Conservation (phyloP, 352 stramenopile species). For the Phytopythium oedochilum region DNA sequence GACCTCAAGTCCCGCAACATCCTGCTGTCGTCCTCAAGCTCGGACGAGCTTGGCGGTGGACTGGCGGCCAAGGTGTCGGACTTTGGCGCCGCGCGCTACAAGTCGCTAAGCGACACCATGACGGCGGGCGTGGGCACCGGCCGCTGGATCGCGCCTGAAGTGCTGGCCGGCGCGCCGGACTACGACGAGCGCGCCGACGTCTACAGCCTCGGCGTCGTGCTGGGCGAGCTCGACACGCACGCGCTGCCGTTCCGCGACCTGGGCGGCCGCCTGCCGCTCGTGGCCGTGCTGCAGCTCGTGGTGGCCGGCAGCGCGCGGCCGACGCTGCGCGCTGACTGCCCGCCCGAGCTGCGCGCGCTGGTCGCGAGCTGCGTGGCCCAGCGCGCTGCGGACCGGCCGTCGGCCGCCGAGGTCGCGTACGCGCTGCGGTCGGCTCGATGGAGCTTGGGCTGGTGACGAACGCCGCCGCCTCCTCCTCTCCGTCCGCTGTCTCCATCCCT, state of each 20-base stretch:
- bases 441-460: not conserved
- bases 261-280: constrained; percentile 7
- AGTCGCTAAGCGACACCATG: constrained; percentile 19
- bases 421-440: constrained; percentile 15
- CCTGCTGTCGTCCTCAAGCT: not conserved
- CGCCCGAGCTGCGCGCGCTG: not conserved
- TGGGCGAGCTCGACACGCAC: constrained; percentile 29
- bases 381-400: constrained; percentile 15
- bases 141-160: constrained; percentile 20
- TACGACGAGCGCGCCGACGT: constrained; percentile 15
- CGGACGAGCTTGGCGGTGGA: not conserved
- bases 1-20: constrained; percentile 15
- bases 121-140: constrained; percentile 10
- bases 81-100: constrained; percentile 55
- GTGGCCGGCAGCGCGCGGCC: constrained; percentile 8
- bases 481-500: too few relatives aligned
- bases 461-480: too few relatives aligned
- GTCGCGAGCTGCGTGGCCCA: constrained; percentile 14
- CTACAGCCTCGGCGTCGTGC: constrained; percentile 21
- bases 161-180: constrained; percentile 9
- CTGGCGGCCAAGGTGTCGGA: constrained; percentile 49
- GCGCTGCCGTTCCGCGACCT: constrained; percentile 11
- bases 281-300: constrained; percentile 15
- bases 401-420: constrained; percentile 26
- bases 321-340: constrained; percentile 6